Evolutionary conservation across 345 rosid genomes (phyloP).

Genomic region (Murraya koenigii): DNA sequence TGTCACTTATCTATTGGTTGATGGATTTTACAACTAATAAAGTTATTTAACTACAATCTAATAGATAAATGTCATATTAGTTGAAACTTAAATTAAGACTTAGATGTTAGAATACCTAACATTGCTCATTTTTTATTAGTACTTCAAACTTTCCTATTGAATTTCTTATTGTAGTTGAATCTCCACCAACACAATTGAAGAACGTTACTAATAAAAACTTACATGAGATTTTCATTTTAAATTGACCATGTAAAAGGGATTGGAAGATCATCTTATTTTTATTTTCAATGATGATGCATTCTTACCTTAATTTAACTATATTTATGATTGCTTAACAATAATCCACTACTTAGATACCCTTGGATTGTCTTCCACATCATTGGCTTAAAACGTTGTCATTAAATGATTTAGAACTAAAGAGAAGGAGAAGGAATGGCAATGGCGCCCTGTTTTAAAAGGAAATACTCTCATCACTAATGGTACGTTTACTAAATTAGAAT

Average conservation of each 20-base stretch:
- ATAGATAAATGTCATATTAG: no score
- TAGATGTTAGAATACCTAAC: no score
- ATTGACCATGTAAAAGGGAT: not conserved
- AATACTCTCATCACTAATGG: no score
- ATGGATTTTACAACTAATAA: no score
- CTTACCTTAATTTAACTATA: not conserved
- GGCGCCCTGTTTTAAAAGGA: not conserved
- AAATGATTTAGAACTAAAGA: not conserved
- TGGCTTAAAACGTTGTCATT: not conserved
- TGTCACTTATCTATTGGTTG: no score
- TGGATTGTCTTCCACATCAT: not conserved
- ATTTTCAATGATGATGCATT: not conserved
- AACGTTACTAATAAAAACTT: no score
- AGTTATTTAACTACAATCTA: no score
- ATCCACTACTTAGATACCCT: not conserved
- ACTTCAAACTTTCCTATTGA: not conserved
- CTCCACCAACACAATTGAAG: no score
- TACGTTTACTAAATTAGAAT: no score
- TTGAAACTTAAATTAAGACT: no score
- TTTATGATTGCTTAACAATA: not conserved
- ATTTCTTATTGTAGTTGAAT: no score
- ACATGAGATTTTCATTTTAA: no score
- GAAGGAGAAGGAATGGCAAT: not conserved
- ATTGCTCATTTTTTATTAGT: not conserved
- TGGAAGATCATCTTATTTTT: not conserved